Evolutionary conservation across 1,284 basidiomycete genomes (phyloP), one percentile per base, ranked within the genome.

Genomic region (Pseudozyma sp.): DNA sequence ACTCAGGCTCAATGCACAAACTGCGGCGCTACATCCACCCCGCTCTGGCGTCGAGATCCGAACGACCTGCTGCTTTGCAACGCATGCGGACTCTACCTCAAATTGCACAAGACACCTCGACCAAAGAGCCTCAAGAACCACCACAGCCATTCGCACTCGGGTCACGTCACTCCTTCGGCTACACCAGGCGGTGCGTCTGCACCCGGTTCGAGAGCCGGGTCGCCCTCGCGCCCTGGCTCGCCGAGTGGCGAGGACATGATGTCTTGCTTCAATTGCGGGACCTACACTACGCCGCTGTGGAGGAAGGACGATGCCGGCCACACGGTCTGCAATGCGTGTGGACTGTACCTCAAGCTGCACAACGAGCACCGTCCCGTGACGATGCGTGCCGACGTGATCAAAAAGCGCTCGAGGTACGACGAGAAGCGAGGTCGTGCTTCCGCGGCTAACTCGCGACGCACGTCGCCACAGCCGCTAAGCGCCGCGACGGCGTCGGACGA

Each of bases 241-340:
- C 63, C 67, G 0, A 54, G 65, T 16, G 66, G 66, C 1, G 75
- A 68, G 11, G 67, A 62, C 19, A 69, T 67, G 57, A 67, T 75
- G 54, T 71, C 72, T 16, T 83, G 81, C 68, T 74, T 74, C 47
- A 82, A 83, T 59, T 83, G 81, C 60, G 81, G 81, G 19, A 83
- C 81, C 7, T 77, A 72, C 35, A 81, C 80, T 6, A 83, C 81
- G 8, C 81, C 81, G 30, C 54, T 83, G 30, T 83, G 81, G 81
- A 61, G 81, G 19, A 82, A 81, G 56, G 81, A 81, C 51, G 68
- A 68, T 48, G 69, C 76, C 14, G 78, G 80, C 5, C 69, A 75
- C n/a, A 75, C 77, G 35, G 71, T 82, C 16, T 82, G 81, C 53
- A 82, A 82, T 54, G 80, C 80, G 0, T 82, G 81, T 45, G 80